These are phyloP conservation scores for Irpex sp. DNA, from an alignment of 1,284 basidiomycete species.

Conservation along the genomic window DNA sequence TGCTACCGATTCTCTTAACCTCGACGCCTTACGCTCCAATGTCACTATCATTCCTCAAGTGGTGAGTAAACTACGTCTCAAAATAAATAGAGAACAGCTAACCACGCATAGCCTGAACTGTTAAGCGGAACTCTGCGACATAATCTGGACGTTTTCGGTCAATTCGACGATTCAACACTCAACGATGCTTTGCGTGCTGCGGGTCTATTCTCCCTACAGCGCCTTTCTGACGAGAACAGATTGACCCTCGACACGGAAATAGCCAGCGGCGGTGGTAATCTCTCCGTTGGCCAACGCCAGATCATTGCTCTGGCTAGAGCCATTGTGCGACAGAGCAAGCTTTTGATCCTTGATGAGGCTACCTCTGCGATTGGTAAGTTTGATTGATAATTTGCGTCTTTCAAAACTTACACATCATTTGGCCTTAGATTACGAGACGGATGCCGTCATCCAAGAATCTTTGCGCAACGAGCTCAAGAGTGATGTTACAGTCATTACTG, in stretches of 20 bases:
- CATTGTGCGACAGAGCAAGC: slow-evolving; percentile 53
- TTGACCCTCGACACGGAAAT: slow-evolving; percentile 50
- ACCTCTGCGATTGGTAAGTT: slow-evolving; percentile 29
- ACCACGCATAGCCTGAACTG: slow-evolving; percentile 53
- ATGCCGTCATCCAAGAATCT: slow-evolving; percentile 55
- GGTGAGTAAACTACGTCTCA: slow-evolving; percentile 18
- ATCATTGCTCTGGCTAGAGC: slow-evolving; percentile 56
- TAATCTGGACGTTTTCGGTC: slow-evolving; percentile 70
- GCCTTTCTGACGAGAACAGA: slow-evolving; percentile 41
- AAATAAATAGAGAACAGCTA: not conserved
- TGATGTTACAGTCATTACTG: slow-evolving; percentile 59
- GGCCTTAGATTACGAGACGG: slow-evolving; percentile 51
- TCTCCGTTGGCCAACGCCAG: slow-evolving; percentile 72
- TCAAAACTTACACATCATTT: not conserved
- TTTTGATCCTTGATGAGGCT: slow-evolving; percentile 57
- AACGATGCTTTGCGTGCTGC: slow-evolving; percentile 54
- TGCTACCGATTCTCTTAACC: slow-evolving; percentile 43
- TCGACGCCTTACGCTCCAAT: slow-evolving; percentile 51
- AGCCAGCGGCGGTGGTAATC: slow-evolving; percentile 56
- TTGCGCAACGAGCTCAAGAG: slow-evolving; percentile 48
- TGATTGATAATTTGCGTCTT: too few species aligned
- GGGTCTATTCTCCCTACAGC: slow-evolving; percentile 50
- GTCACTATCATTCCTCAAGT: slow-evolving; percentile 48
- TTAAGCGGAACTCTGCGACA: slow-evolving; percentile 53
- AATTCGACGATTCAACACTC: slow-evolving; percentile 64